Evolutionary conservation across 169 alveolate species (phyloP).

Genomic region (Cryptosporidium parvum): DNA sequence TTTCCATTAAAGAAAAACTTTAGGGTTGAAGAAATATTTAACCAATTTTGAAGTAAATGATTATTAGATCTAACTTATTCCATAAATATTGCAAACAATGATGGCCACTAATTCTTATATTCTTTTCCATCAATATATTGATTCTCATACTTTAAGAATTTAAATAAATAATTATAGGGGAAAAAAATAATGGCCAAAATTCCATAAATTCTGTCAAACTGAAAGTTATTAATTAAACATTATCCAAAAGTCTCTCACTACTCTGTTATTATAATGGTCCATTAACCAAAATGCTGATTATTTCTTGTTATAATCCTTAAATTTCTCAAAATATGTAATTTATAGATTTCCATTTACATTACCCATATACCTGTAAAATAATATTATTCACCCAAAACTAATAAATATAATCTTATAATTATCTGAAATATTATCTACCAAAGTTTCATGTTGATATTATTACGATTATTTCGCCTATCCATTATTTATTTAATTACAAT

Average conservation of each 20-base stretch:
- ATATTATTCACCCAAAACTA: neutral
- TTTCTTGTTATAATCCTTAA: no score
- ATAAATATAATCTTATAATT: neutral
- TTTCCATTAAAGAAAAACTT: constrained; percentile 10
- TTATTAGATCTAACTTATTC: neutral
- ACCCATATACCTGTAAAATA: neutral
- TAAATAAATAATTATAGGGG: no score
- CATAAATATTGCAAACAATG: neutral
- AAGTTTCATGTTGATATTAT: no score
- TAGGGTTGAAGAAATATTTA: neutral
- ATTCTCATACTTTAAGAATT: neutral
- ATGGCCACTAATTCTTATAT: neutral
- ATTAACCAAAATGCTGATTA: neutral
- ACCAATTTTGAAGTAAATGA: neutral
- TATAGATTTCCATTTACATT: neutral
- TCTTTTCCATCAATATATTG: neutral
- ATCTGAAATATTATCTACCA: neutral
- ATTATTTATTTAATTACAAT: no score
- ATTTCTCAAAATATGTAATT: no score
- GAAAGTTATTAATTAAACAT: no score
- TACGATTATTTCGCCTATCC: neutral
- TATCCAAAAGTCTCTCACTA: neutral
- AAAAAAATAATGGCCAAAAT: no score
- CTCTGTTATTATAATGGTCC: neutral
- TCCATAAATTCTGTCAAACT: no score